A percentile compares a stretch with the other conserved stretches of the same genome.
These are phyloP conservation scores for Heterobasidion irregulare DNA, from an alignment of 1,284 basidiomycete species.

Conservation along the genomic window DNA sequence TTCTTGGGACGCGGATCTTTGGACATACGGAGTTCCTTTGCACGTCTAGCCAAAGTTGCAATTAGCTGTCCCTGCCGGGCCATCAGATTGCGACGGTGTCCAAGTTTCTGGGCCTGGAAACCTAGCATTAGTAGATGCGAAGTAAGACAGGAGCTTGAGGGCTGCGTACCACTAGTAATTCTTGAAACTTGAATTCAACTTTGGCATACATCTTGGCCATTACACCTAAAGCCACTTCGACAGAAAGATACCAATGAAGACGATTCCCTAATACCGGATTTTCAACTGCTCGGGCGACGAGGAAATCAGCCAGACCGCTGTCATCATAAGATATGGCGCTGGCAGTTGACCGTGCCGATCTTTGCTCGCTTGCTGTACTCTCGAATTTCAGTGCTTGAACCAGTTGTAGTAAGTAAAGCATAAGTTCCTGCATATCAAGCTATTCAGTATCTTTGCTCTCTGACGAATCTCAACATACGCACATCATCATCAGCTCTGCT, in stretches of 20 bases:
- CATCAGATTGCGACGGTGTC: constrained; percentile 74
- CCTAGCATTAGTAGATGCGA: constrained; percentile 8
- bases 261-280: constrained; percentile 86
- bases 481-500: constrained; percentile 93
- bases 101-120: constrained; percentile 59
- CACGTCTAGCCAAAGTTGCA: constrained; percentile 74
- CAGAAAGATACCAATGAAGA: constrained; percentile 97
- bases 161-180: constrained; percentile 69
- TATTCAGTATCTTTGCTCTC: background rate
- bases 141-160: background rate
- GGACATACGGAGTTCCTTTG: constrained; percentile 80
- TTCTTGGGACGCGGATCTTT: constrained; percentile 95
- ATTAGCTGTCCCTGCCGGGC: constrained; percentile 83
- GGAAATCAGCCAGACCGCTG: constrained; percentile 83
- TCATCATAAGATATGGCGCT: constrained; percentile 75
- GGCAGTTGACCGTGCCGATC: constrained; percentile 55
- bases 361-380: constrained; percentile 63
- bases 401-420: constrained; percentile 90
- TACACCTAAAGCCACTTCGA: constrained; percentile 73
- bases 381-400: constrained; percentile 98
- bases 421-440: constrained; percentile 61
- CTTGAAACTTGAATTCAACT: constrained; percentile 85
- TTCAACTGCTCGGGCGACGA: constrained; percentile 78
- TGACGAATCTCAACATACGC: constrained; percentile 16
- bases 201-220: constrained; percentile 90